Base-by-base conservation (phyloP, 2,329 filamentous ascomycete genomes). In the Claviceps pazoutovae region DNA sequence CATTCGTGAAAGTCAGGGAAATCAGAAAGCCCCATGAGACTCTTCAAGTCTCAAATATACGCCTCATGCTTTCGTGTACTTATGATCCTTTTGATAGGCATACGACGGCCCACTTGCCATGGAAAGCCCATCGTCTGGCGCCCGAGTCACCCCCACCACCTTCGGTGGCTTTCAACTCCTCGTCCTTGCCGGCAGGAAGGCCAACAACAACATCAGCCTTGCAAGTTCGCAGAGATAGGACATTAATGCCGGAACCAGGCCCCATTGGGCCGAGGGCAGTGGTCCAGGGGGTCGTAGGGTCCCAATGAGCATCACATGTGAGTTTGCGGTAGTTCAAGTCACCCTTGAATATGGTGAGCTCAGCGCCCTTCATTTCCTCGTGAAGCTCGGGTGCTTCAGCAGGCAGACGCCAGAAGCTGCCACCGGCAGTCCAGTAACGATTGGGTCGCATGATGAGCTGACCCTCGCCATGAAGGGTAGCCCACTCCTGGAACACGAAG, bases 191-290 rank as follows among this genome's bases (percentile, higher is more conserved):
- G 8, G 80, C 67, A 14, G 82, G 76, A n/a, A 98, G 73, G 0
- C 89, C 91, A 26, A 96, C 93, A 0, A 97, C 88, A 7, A 94
- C 88, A 64, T 98, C 93, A 0, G 91, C 91, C 71, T 98, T 98
- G 74, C 91, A 96, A 0, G 93, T 98, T 53, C 93, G 80, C 56
- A 98, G 75, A 0, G 93, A 86, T 30, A 98, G 74, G 3, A 91
- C 78, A 54, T 95, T 89, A 52, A 97, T 68, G 1, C 88, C 89
- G 0, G 88, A 95, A 0, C 79, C 80, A 0, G 81, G 80, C 0
- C 91, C 91, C 49, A 98, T 71, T 0, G 89, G 88, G 0, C 93
- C 93, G 54, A 98, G 83, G 0, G 93, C 90, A 56, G 84, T 76
- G 2, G 76, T 74, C 68, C 97, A 97, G 0, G 88, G 83, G 0